phyloP scores from a whole-genome alignment of 2,329 filamentous ascomycete genomes.

The Aspergillus sp. region DNA sequence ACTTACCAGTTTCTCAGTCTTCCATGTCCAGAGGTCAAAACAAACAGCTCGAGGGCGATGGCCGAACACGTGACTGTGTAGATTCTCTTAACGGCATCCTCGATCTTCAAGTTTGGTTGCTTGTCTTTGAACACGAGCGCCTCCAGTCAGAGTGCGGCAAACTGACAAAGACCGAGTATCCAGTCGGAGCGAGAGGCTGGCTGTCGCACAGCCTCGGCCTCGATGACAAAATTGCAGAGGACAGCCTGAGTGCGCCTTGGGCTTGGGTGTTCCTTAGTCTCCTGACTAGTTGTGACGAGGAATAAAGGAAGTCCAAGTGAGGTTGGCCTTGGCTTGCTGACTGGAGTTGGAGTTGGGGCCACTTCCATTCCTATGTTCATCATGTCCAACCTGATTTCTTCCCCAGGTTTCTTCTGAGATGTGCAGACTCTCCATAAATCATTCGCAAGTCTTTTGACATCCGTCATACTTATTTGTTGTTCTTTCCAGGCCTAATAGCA shows the following conservation, averaged over 20 bases:
- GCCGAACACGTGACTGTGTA: too few species aligned
- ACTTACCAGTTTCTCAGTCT: too few species aligned
- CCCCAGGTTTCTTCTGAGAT: background rate
- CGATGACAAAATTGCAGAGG: background rate
- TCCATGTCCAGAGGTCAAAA: too few species aligned
- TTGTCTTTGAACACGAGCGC: background rate
- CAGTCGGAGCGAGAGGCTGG: background rate
- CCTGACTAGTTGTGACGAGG: too few species aligned
- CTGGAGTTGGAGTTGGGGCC: background rate
- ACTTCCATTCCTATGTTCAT: background rate
- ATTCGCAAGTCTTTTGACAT: too few species aligned
- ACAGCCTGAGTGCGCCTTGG: background rate
- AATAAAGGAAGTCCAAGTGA: background rate
- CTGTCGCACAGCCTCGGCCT: background rate
- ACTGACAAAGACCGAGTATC: background rate
- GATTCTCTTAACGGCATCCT: too few species aligned
- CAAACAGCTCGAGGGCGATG: too few species aligned
- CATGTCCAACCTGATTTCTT: background rate
- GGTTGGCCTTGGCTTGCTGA: background rate
- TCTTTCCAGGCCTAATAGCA: too few species aligned
- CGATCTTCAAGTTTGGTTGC: background rate
- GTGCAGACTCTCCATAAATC: background rate
- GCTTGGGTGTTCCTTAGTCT: background rate
- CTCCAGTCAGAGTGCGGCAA: background rate
- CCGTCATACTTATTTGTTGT: too few species aligned